phyloP scores from a whole-genome alignment of 2,329 filamentous ascomycete genomes.

The Ramichloridium luteum region DNA sequence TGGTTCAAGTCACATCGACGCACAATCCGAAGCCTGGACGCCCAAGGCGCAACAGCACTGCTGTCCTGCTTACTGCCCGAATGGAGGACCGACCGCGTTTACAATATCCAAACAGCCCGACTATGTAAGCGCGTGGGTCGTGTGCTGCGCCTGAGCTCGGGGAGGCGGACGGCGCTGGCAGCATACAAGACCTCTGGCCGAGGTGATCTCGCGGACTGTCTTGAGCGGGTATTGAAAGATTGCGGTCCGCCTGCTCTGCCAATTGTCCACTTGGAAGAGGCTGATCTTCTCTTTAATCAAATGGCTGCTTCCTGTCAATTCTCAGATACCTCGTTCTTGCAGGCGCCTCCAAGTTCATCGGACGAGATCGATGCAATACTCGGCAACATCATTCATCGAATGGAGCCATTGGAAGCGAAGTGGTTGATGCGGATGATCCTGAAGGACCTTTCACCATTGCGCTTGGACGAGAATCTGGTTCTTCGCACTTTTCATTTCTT shows the following conservation, averaged over 20 bases:
- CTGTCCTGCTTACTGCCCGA: slow-evolving; percentile 68
- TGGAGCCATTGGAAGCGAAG: slow-evolving; percentile 62
- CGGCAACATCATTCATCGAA: slow-evolving; percentile 44
- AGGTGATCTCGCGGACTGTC: slow-evolving; percentile 60
- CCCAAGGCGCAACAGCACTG: slow-evolving; percentile 47
- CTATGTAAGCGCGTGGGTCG: slow-evolving; percentile 57
- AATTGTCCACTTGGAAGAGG: slow-evolving; percentile 54
- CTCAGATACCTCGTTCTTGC: slow-evolving; percentile 51
- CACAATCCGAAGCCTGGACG: slow-evolving; percentile 44
- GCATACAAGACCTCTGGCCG: slow-evolving; percentile 47
- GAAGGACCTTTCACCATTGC: slow-evolving; percentile 59
- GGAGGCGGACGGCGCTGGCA: slow-evolving; percentile 49
- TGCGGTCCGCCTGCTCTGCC: slow-evolving; percentile 35
- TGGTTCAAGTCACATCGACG: slow-evolving; percentile 60
- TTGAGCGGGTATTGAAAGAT: slow-evolving; percentile 50
- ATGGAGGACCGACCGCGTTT: slow-evolving; percentile 64
- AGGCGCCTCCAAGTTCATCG: slow-evolving; percentile 14
- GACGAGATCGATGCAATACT: slow-evolving; percentile 36
- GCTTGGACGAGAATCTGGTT: slow-evolving; percentile 46
- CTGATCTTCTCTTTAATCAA: slow-evolving; percentile 53
- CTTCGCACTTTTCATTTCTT: slow-evolving; percentile 54
- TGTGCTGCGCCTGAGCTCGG: slow-evolving; percentile 51
- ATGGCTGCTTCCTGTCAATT: slow-evolving; percentile 59
- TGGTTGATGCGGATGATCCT: slow-evolving; percentile 76
- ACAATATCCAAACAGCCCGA: slow-evolving; percentile 49